Conservation (phyloP, 2,329 filamentous ascomycete genomes). For the Didymella pomorum region DNA sequence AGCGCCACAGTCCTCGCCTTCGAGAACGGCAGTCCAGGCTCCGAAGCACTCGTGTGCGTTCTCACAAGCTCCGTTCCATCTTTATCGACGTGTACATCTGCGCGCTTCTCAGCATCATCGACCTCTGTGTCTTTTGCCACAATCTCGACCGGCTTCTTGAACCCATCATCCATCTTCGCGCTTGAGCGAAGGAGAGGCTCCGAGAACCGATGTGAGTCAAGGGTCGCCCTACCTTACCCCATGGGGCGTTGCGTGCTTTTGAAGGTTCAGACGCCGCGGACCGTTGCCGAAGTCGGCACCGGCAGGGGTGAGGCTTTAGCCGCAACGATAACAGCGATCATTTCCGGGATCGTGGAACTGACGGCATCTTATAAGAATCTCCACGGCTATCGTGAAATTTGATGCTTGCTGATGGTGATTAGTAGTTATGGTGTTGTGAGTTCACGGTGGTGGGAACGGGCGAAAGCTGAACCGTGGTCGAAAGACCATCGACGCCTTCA, state of each 20-base stretch:
- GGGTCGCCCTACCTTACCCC: conserved; percentile 3
- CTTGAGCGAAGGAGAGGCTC: neutral
- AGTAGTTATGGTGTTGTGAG: neutral
- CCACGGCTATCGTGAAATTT: neutral
- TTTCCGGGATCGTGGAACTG: neutral
- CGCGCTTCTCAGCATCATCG: conserved; percentile 10
- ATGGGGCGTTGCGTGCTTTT: conserved; percentile 17
- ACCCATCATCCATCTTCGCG: conserved; percentile 20
- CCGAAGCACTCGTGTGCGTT: conserved; percentile 7
- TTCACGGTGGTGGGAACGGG: neutral
- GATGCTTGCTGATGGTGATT: neutral
- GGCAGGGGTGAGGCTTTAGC: conserved; percentile 15
- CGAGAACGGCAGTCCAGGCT: conserved; percentile 37
- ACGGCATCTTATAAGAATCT: neutral
- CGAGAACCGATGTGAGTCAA: conserved; percentile 3
- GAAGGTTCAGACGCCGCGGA: conserved; percentile 15
- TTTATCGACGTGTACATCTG: conserved; percentile 5
- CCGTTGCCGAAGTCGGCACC: conserved; percentile 13
- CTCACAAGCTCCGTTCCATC: conserved; percentile 18
- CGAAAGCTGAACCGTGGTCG: neutral
- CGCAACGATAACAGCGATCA: conserved; percentile 12
- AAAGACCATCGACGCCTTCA: neutral
- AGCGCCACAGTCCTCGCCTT: conserved; percentile 43
- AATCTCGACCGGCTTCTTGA: conserved; percentile 16
- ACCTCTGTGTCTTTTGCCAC: conserved; percentile 11